Evolutionary conservation across 2,329 filamentous ascomycete species (phyloP).

Genomic region (Colletotrichum sp.): DNA sequence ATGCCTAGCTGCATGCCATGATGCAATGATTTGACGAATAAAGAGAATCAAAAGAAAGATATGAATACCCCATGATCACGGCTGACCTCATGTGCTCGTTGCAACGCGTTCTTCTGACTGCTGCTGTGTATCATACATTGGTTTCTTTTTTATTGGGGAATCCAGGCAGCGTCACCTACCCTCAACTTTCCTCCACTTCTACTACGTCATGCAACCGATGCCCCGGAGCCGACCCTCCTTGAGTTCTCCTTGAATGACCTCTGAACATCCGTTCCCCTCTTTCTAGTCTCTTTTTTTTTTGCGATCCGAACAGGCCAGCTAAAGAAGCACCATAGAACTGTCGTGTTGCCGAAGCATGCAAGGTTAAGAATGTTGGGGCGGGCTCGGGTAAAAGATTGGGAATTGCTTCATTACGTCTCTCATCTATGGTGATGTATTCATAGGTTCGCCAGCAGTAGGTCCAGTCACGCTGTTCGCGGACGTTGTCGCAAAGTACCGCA

Average conservation of each 20-base stretch:
- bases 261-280: not conserved
- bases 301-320: not conserved
- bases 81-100: not conserved
- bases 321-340: not conserved
- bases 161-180: not conserved
- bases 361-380: not conserved
- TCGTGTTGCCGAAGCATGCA: slow-evolving; percentile 12
- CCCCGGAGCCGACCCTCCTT: not conserved
- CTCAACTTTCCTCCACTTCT: not conserved
- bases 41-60: not conserved
- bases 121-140: slow-evolving; percentile 20
- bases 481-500: slow-evolving; percentile 95
- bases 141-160: not conserved
- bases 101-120: slow-evolving; percentile 1
- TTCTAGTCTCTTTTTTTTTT: not conserved
- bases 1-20: not conserved
- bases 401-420: slow-evolving; percentile 57
- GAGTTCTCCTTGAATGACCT: not conserved
- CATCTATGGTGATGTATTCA: slow-evolving; percentile 71
- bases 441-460: slow-evolving; percentile 58
- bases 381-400: slow-evolving; percentile 42
- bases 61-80: not conserved
- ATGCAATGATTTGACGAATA: slow-evolving; percentile 3
- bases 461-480: slow-evolving; percentile 69
- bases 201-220: not conserved